These are phyloP conservation scores for Penicillium atrosanguineum DNA, from an alignment of 495 filamentous ascomycete species.

Conservation along the genomic window DNA sequence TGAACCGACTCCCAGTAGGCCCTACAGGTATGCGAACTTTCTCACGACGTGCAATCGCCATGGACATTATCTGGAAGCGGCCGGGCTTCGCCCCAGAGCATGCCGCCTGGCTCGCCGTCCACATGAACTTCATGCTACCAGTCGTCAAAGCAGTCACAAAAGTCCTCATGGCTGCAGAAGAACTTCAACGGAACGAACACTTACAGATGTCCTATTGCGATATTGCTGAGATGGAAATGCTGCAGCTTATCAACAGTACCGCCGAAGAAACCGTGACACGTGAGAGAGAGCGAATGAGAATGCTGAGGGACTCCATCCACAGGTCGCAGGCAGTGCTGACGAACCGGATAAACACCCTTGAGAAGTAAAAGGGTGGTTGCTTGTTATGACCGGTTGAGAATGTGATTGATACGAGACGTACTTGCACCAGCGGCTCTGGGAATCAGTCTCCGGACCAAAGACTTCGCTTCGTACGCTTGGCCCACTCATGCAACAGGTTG, in stretches of 20 bases:
- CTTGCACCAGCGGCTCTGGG: background rate
- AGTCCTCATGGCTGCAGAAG: conserved; percentile 12
- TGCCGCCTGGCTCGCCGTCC: conserved; percentile 26
- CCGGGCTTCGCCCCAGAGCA: conserved; percentile 25
- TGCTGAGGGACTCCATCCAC: conserved; percentile 11
- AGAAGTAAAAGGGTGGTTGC: conserved; percentile 2
- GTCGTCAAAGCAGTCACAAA: conserved; percentile 28
- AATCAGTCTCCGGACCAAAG: background rate
- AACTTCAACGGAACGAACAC: conserved; percentile 10
- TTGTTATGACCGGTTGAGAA: background rate
- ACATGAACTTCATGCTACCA: conserved; percentile 13
- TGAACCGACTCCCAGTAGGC: conserved; percentile 11
- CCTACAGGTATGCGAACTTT: conserved; percentile 20
- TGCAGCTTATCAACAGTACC: conserved; percentile 14
- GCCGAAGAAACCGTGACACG: conserved; percentile 23
- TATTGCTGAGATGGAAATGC: conserved; percentile 22
- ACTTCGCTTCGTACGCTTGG: background rate
- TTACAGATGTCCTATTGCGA: conserved; percentile 16
- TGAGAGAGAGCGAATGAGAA: conserved; percentile 20
- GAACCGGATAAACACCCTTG: conserved; percentile 11
- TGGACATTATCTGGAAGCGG: conserved; percentile 28
- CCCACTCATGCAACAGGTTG: background rate
- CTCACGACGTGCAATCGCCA: conserved; percentile 25
- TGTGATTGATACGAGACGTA: conserved; percentile 5
- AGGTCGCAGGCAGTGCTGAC: conserved; percentile 16